Evolutionary conservation across 352 stramenopile species (phyloP).

Genomic region (Blastocystis sp.): DNA sequence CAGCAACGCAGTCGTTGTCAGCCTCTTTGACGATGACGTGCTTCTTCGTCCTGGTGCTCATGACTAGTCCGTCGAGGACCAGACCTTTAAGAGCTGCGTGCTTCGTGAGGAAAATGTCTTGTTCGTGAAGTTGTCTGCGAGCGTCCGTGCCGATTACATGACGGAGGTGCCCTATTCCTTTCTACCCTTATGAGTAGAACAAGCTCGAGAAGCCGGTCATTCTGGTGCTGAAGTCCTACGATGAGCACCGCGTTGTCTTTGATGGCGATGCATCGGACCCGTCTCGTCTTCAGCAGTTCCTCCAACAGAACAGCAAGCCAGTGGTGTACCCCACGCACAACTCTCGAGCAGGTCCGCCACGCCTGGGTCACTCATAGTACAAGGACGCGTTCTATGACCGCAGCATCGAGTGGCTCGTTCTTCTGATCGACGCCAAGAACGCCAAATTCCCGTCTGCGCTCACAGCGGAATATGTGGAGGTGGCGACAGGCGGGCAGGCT

Average conservation of each 20-base stretch:
- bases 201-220: neutral
- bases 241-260: neutral
- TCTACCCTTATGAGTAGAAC: neutral
- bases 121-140: neutral
- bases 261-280: neutral
- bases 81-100: conserved; percentile 1
- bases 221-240: conserved; percentile 15
- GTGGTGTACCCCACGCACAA: conserved; percentile 34
- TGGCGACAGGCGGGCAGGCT: neutral
- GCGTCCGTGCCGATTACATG: neutral
- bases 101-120: conserved; percentile 20
- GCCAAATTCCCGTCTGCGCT: neutral
- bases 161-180: neutral
- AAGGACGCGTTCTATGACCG: conserved; percentile 12
- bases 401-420: neutral
- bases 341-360: neutral
- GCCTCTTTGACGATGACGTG: neutral
- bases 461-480: neutral
- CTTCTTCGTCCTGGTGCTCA: neutral
- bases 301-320: neutral
- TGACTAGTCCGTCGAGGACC: conserved; percentile 3
- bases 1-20: neutral
- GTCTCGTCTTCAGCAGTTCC: neutral
- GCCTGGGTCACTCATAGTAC: neutral
- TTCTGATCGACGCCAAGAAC: neutral